These are phyloP conservation scores for Starmerella asiatica DNA, from an alignment of 805 yeast species.

Conservation along the genomic window DNA sequence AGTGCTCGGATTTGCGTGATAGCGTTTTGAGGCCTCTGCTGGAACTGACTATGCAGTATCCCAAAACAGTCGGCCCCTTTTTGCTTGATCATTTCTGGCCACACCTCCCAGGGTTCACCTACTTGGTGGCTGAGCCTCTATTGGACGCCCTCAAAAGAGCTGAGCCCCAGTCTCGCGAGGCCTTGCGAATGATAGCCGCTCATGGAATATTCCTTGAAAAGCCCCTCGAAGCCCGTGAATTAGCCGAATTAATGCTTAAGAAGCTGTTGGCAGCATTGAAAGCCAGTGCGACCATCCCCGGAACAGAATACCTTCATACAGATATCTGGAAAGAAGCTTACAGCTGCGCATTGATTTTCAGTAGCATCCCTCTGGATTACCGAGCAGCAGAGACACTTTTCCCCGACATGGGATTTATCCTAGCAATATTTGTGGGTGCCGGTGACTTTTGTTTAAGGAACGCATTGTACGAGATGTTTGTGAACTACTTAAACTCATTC, in stretches of 20 bases:
- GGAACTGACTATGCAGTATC: not conserved
- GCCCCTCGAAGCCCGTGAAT: conserved; percentile 3
- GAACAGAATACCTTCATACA: conserved; percentile 2
- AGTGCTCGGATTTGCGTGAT: not conserved
- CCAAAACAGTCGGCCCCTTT: not conserved
- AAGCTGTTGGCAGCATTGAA: conserved; percentile 1
- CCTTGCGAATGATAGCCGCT: conserved; percentile 7
- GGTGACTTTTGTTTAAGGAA: conserved; percentile 7
- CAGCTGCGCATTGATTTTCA: conserved; percentile 5
- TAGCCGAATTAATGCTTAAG: conserved; percentile 6
- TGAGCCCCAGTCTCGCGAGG: not conserved
- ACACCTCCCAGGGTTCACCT: not conserved
- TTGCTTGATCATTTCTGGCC: conserved; percentile 12
- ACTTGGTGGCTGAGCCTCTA: conserved; percentile 4
- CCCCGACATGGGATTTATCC: conserved; percentile 5
- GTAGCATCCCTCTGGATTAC: conserved; percentile 5
- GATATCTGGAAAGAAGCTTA: conserved; percentile 5
- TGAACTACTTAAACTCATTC: conserved; percentile 10
- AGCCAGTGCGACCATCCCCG: not conserved
- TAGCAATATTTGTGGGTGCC: conserved; percentile 6
- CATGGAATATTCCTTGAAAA: not conserved
- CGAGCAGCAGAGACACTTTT: conserved; percentile 5
- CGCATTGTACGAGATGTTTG: conserved; percentile 4
- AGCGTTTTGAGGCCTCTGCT: conserved; percentile 4
- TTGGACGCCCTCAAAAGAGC: not conserved